A percentile compares a stretch with the other conserved stretches of the same genome.
These are phyloP conservation scores for Casaregolazyma suthepensis DNA, from an alignment of 1,139 yeast genomes.

Conservation along the genomic window DNA sequence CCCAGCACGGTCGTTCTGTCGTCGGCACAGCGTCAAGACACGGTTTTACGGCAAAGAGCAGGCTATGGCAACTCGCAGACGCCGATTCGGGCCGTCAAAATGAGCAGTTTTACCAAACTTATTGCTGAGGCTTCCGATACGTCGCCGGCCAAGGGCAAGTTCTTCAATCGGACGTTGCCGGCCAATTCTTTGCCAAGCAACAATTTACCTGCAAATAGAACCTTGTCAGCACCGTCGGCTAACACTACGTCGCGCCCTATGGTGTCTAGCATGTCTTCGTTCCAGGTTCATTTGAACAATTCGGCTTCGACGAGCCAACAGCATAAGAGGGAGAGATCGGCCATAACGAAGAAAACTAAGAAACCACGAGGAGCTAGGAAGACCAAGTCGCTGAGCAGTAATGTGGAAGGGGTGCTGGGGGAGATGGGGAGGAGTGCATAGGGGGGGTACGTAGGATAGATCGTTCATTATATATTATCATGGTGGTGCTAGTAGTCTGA, in stretches of 20 bases:
- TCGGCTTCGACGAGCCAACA: not conserved
- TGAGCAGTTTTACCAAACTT: conserved; percentile 22
- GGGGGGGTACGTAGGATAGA: not conserved
- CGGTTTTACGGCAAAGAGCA: conserved; percentile 7
- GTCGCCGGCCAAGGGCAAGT: conserved; percentile 29
- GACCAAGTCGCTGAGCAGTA: not conserved
- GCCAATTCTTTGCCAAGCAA: no score
- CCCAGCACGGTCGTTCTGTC: conserved; percentile 2
- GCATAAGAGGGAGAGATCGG: not conserved
- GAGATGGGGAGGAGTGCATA: not conserved
- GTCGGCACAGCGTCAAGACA: conserved; percentile 5
- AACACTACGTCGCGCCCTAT: conserved; percentile 21
- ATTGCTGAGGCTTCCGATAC: conserved; percentile 28
- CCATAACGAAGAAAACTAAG: not conserved
- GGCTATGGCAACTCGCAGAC: conserved; percentile 14
- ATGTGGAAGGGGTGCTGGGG: not conserved
- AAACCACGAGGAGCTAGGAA: conserved; percentile 1
- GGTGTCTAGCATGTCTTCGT: conserved; percentile 27
- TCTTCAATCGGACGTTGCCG: conserved; percentile 11
- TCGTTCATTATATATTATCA: no score
- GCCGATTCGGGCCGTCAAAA: conserved; percentile 27
- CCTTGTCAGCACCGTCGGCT: conserved; percentile 3
- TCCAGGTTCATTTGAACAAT: conserved; percentile 25
- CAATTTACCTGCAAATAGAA: conserved; percentile 6
- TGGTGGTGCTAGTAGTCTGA: no score